Base-by-base conservation (phyloP, 1,284 basidiomycete species). In the Meira nashicola region DNA sequence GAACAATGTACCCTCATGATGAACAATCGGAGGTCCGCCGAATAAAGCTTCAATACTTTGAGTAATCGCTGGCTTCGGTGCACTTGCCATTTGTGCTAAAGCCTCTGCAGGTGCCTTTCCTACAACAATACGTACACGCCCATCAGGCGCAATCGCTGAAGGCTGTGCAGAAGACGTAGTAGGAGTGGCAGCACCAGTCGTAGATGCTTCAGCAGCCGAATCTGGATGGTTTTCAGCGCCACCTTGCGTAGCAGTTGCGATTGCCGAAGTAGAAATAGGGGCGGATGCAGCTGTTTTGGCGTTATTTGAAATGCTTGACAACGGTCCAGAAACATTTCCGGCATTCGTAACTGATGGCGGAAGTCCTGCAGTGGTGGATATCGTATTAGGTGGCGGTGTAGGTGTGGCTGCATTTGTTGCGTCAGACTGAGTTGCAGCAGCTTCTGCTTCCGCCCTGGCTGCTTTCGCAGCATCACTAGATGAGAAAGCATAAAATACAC, bases 1-100 rank as follows among this genome's bases (percentile, higher is more conserved):
- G 65, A 90, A 86, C 28, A 94, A 84, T 53, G 85, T 87, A 60
- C 89, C 87, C 67, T 90, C 87, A 68, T 93, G 89, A 25, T 93
- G 81, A 28, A 90, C 86, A 80, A 94, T 91, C 23, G 81, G 89
- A 68, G 83, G 85, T 80, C 81, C 84, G 79, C 67, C 81, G 40
- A 80, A 77, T 37, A 74, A 78, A 57, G 62, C 66, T 51, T 77
- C 74, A 56, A 78, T 70, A 4, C 73, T 67, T 39, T 73, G 74
- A 0, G 74, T 71, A 15, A 60, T 57, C 17, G 47, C 58, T 38
- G 54, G 38, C 19, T 58, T 43, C 8, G 56, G 44, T 14, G 28
- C 50, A 19, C 21, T 19, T 39, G 37, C 39, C 50, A 53, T 53
- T 17, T 72, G 61, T 1, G 62, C 56, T 25, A 76, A 66, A 54